phyloP scores from a whole-genome alignment of 305 asterid genomes.

The Fraxinus paxiana region DNA sequence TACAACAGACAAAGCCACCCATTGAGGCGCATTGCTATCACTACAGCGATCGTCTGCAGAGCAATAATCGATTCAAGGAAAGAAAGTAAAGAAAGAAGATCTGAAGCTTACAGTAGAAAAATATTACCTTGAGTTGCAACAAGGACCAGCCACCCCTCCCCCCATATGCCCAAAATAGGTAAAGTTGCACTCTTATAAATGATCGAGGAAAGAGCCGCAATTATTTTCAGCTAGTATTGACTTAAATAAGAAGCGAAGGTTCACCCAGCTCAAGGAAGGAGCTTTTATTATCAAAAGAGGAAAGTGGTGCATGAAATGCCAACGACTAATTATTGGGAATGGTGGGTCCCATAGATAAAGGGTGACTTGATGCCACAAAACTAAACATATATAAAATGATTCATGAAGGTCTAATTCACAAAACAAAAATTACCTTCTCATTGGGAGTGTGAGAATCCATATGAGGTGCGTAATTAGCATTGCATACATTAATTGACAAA shows the following conservation, averaged over 20 bases:
- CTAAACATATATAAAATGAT: neutral
- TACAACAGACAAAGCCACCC: slow-evolving; percentile 89
- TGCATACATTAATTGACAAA: neutral
- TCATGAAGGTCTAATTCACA: neutral
- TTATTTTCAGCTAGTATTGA: neutral
- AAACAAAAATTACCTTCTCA: neutral
- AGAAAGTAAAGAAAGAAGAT: slow-evolving; percentile 17
- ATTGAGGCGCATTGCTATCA: slow-evolving; percentile 42
- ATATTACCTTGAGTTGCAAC: slow-evolving; percentile 11
- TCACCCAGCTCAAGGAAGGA: neutral
- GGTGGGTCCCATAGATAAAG: neutral
- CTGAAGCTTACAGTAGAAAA: slow-evolving; percentile 7
- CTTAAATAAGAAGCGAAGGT: neutral
- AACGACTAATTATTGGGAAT: neutral
- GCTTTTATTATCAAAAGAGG: neutral
- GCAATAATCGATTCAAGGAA: slow-evolving; percentile 19
- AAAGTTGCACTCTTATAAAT: neutral
- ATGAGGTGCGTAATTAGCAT: neutral
- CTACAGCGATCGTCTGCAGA: slow-evolving; percentile 48
- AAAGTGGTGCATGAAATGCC: neutral
- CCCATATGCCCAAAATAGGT: neutral
- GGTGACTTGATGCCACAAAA: neutral
- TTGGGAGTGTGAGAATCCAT: neutral
- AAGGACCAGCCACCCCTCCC: neutral
- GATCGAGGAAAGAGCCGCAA: neutral